Percentiles rank a stretch among this genome's conserved stretches.
These are phyloP conservation scores for Myriosclerotinia duriaeana DNA, from an alignment of 2,329 filamentous ascomycete genomes.

Conservation along the genomic window DNA sequence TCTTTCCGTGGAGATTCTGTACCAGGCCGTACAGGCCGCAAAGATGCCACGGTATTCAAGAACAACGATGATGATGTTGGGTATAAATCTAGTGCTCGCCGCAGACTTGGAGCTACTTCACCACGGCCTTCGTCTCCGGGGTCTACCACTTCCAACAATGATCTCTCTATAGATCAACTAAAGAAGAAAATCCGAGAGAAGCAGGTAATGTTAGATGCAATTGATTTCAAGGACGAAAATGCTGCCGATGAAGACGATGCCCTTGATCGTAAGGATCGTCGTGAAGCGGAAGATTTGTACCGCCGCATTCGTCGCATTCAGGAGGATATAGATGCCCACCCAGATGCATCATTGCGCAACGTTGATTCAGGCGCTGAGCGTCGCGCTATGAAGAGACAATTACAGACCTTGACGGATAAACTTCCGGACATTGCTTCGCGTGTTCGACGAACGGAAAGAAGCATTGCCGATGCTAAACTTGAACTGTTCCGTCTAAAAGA, in stretches of 20 bases:
- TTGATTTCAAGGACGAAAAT: conserved; percentile 94
- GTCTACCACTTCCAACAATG: conserved; percentile 71
- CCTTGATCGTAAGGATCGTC: conserved; percentile 83
- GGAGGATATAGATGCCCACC: conserved; percentile 90
- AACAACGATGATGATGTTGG: conserved; percentile 93
- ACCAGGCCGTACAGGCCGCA: conserved; percentile 62
- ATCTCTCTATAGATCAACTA: conserved; percentile 81
- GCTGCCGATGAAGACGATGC: conserved; percentile 87
- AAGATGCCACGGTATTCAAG: conserved; percentile 94
- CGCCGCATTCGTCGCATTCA: conserved; percentile 87
- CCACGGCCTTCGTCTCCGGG: conserved; percentile 77
- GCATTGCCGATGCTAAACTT: conserved; percentile 85
- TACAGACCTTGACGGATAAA: conserved; percentile 85
- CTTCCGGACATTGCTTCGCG: conserved; percentile 90
- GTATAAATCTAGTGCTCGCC: conserved; percentile 90
- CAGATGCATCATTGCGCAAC: conserved; percentile 67
- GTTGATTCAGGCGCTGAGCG: conserved; percentile 86
- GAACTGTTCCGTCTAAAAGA: conserved; percentile 93
- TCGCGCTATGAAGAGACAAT: conserved; percentile 79
- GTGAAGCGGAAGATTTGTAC: conserved; percentile 92
- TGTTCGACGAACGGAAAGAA: conserved; percentile 85
- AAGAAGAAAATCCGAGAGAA: conserved; percentile 92
- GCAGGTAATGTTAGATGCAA: conserved; percentile 89
- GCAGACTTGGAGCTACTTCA: conserved; percentile 70
- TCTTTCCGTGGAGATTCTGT: conserved; percentile 73